Conservation (phyloP, 176 grass and related monocot species). For the Carex cristatella region DNA sequence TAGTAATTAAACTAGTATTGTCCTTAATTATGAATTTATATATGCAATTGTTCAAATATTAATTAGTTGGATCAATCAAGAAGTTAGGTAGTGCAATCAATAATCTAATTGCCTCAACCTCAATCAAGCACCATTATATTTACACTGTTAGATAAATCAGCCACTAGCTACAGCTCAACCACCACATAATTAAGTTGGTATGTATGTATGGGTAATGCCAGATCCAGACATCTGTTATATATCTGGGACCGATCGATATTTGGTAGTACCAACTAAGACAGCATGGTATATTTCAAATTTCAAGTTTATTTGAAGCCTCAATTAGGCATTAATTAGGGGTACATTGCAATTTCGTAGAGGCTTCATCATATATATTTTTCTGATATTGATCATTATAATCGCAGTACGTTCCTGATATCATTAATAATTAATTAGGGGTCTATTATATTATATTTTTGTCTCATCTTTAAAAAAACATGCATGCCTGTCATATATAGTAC, state of each 20-base stretch:
- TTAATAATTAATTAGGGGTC: too few relatives aligned
- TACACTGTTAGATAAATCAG: neutral
- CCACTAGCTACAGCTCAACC: neutral
- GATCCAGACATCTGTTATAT: neutral
- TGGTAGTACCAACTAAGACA: neutral
- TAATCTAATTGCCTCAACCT: neutral
- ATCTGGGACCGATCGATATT: neutral
- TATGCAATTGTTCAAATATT: neutral
- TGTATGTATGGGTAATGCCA: neutral
- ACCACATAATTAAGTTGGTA: neutral
- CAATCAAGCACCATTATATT: constrained; percentile 5
- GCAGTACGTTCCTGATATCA: too few relatives aligned
- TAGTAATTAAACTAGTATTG: neutral
- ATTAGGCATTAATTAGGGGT: neutral
- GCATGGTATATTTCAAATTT: neutral
- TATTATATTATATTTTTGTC: neutral
- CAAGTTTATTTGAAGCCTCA: neutral
- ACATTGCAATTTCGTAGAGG: neutral
- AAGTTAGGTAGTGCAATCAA: neutral
- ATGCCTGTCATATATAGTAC: neutral
- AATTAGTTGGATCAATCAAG: neutral
- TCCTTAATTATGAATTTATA: neutral
- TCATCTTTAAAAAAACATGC: neutral
- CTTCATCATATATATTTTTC: neutral
- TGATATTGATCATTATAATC: neutral